A percentile compares a stretch with the other conserved stretches of the same genome.
These are phyloP conservation scores for Epichloe amarillans DNA, from an alignment of 2,329 filamentous ascomycete species.

Conservation along the genomic window DNA sequence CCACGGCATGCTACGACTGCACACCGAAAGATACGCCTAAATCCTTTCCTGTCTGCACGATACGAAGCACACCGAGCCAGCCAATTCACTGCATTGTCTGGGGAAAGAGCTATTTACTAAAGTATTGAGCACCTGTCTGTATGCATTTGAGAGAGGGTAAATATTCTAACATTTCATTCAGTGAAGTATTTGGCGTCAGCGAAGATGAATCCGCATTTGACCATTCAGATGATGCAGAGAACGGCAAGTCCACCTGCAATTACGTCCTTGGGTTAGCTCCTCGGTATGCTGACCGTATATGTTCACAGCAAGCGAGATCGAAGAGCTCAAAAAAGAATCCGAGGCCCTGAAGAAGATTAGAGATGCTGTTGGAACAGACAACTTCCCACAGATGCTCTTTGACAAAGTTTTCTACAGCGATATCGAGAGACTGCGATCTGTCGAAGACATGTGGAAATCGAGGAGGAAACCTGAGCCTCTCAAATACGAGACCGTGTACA, in stretches of 20 bases:
- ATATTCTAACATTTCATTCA: conserved; percentile 2
- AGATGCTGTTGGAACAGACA: conserved; percentile 61
- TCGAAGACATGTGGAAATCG: conserved; percentile 95
- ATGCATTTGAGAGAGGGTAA: background rate
- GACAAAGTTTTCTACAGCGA: conserved; percentile 87
- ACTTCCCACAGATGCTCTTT: conserved; percentile 72
- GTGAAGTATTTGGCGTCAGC: conserved; percentile 79
- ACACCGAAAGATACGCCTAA: conserved; percentile 81
- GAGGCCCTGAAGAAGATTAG: conserved; percentile 73
- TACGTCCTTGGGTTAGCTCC: background rate
- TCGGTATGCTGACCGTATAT: background rate
- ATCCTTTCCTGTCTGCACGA: conserved; percentile 91
- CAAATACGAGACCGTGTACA: conserved; percentile 48
- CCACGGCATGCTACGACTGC: conserved; percentile 95
- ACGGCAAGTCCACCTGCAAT: conserved; percentile 34
- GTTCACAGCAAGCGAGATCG: conserved; percentile 58
- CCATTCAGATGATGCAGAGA: conserved; percentile 66
- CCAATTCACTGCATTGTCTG: conserved; percentile 98
- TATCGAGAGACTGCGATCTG: conserved; percentile 65
- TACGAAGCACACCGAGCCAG: conserved; percentile 88
- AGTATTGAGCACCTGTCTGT: conserved; percentile 26
- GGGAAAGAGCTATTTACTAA: conserved; percentile 92
- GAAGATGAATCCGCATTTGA: conserved; percentile 79
- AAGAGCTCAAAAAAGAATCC: conserved; percentile 72
- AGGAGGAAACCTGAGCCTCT: conserved; percentile 62